Base-by-base conservation (phyloP, 1,284 basidiomycete species). In the Cutaneotrichosporon arboriforme region DNA sequence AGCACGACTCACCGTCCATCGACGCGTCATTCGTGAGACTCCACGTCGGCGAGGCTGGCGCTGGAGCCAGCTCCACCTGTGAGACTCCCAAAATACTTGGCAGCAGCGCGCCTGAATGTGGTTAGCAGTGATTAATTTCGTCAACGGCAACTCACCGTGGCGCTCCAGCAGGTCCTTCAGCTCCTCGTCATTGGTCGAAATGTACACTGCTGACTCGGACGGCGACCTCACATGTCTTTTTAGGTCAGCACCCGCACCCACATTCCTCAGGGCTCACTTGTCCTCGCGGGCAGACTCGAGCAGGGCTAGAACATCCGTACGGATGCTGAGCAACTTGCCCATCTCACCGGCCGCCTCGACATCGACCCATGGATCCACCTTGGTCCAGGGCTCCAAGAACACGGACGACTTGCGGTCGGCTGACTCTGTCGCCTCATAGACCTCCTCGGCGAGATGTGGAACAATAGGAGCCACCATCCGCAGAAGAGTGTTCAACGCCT, bases 361-460 rank as follows among this genome's bases (percentile, higher is more conserved):
- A 20, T 37, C 48, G 35, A 49, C 39, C 33, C 33, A 22, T 17
- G n/a, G 17, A 12, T 45, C 33, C 31, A 15, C 20, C 15, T 39
- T 35, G 49, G 62, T 68, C 87, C 89, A 90, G 15, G 72, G 76
- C 3, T 75, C 77, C 55, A 78, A 75, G 63, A 90, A 91, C 17
- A 87, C 79, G 0, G 64, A 68, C 22, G 54, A 33, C n/a, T 54
- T 44, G 39, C 41, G 43, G 9, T 23, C 1, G 8, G n/a, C 22
- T 8, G 26, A 35, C 22, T 26, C 14, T 1, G 31, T 38, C 21
- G 48, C 44, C 42, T 83, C 79, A 63, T 88, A 81, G 45, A 96
- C 83, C 70, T 98, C 94, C 75, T 97, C 93, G 0, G 90, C 88
- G 3, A 97, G 81, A 68, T 96, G 88, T 2, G 96, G 94, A 4